phyloP scores from a whole-genome alignment of 805 yeast species.

The Pichia deserticola region DNA sequence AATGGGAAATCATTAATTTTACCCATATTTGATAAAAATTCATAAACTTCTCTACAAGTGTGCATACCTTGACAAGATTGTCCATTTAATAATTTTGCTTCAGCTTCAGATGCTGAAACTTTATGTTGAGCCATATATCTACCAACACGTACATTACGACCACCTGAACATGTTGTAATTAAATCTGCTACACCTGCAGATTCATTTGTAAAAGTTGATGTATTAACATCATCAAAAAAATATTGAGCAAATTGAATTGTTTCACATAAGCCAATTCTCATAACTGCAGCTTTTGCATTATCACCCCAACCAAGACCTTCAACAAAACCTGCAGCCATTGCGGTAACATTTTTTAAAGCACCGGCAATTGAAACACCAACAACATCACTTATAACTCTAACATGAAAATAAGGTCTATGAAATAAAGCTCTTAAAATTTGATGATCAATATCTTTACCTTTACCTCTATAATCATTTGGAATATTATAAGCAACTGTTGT shows the following conservation, averaged over 20 bases:
- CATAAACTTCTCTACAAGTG: conserved; percentile 88
- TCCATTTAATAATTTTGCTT: conserved; percentile 81
- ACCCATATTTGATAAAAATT: conserved; percentile 51
- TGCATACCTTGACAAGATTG: conserved; percentile 95
- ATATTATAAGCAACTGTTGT: conserved; percentile 88
- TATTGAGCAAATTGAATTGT: conserved; percentile 77
- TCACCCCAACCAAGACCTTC: conserved; percentile 99
- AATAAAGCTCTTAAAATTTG: conserved; percentile 68
- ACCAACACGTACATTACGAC: conserved; percentile 92
- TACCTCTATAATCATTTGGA: conserved; percentile 62
- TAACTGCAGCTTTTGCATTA: conserved; percentile 95
- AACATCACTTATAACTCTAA: conserved; percentile 82
- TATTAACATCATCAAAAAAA: conserved; percentile 69
- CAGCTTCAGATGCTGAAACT: conserved; percentile 73
- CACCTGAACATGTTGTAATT: conserved; percentile 96
- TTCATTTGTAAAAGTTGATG: conserved; percentile 84
- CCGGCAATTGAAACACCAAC: conserved; percentile 97
- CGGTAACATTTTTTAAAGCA: conserved; percentile 93
- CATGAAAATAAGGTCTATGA: conserved; percentile 99
- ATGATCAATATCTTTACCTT: conserved; percentile 67
- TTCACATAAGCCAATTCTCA: conserved; percentile 92
- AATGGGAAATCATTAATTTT: conserved; percentile 71
- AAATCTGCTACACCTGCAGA: conserved; percentile 97
- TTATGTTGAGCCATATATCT: conserved; percentile 75
- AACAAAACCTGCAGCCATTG: conserved; percentile 94